phyloP scores from a whole-genome alignment of 1,284 basidiomycete species.

The Neonothopanus nambi region DNA sequence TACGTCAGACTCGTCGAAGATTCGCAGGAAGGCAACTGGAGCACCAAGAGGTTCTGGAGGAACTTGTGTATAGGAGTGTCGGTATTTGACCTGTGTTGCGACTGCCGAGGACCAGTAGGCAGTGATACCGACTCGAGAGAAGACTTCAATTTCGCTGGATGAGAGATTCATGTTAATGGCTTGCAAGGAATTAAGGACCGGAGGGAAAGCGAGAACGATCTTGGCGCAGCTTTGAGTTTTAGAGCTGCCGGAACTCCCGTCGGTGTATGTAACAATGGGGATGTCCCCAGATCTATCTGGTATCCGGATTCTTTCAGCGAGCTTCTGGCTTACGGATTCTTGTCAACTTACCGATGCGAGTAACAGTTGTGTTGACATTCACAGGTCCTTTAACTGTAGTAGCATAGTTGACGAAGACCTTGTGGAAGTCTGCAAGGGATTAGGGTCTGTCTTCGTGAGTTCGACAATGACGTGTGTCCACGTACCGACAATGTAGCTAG shows the following conservation, averaged over 20 bases:
- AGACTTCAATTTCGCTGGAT: not conserved
- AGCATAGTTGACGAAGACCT: slow-evolving; percentile 11
- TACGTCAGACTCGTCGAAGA: slow-evolving; percentile 8
- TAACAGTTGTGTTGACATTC: slow-evolving; percentile 10
- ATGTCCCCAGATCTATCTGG: slow-evolving; percentile 7
- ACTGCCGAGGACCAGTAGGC: slow-evolving; percentile 12
- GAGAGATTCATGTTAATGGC: slow-evolving; percentile 2
- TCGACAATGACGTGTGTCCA: not conserved
- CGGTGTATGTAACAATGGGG: slow-evolving; percentile 8
- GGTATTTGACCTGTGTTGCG: slow-evolving; percentile 1
- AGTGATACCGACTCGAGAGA: slow-evolving; percentile 11
- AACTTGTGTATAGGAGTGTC: slow-evolving; percentile 4
- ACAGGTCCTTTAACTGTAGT: slow-evolving; percentile 4
- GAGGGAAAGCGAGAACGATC: slow-evolving; percentile 13
- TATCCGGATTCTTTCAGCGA: not conserved
- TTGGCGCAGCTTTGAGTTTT: slow-evolving; percentile 6
- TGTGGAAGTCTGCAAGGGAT: slow-evolving; percentile 15
- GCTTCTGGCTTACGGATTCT: not conserved
- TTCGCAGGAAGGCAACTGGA: slow-evolving; percentile 4
- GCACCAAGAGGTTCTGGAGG: slow-evolving; percentile 2
- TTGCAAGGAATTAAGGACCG: slow-evolving; percentile 2
- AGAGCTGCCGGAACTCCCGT: not conserved
- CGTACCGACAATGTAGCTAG: slow-evolving; percentile 13
- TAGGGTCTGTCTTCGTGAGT: not conserved
- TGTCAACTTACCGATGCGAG: slow-evolving; percentile 4